These are phyloP conservation scores for Tolypocladium cylindrosporum DNA, from an alignment of 2,329 filamentous ascomycete genomes.

Conservation along the genomic window DNA sequence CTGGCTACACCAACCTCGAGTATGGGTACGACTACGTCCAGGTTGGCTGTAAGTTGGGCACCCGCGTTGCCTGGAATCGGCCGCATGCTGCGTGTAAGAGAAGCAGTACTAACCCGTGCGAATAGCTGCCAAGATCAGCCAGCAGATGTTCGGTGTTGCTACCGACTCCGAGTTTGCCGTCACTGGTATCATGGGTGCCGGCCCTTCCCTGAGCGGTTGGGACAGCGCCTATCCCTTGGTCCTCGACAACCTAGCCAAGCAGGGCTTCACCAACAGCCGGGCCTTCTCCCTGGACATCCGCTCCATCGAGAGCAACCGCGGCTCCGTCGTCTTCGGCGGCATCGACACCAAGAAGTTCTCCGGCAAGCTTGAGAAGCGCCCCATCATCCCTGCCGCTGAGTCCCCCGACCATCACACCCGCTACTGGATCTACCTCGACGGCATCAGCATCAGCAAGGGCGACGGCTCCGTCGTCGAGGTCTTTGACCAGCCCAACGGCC, in stretches of 20 bases:
- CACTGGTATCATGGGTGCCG: constrained; percentile 24
- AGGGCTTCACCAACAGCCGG: constrained; percentile 26
- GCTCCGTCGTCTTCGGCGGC: constrained; percentile 41
- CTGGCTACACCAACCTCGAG: constrained; percentile 19
- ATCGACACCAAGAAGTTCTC: constrained; percentile 45
- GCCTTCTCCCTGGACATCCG: constrained; percentile 25
- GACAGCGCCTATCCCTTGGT: constrained; percentile 21
- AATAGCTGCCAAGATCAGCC: constrained; percentile 18
- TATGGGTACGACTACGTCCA: constrained; percentile 23
- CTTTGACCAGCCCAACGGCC: constrained; percentile 25
- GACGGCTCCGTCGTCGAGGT: constrained; percentile 30
- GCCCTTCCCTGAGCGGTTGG: constrained; percentile 23
- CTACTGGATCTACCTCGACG: constrained; percentile 32
- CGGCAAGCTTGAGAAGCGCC: constrained; percentile 43
- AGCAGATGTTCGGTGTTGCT: constrained; percentile 27
- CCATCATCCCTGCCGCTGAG: constrained; percentile 37
- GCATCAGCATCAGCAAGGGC: constrained; percentile 21
- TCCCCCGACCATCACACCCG: constrained; percentile 23
- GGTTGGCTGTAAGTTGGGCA: constrained; percentile 19
- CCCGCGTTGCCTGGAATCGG: neutral
- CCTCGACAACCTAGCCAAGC: constrained; percentile 22
- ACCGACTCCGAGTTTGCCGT: constrained; percentile 17
- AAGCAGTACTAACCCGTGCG: neutral
- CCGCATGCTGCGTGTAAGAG: neutral
- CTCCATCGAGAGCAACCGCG: constrained; percentile 17